Percentiles rank a stretch among this genome's conserved stretches.
Conservation (phyloP, 768 basidiomycete species). For the Suillus sp. region DNA sequence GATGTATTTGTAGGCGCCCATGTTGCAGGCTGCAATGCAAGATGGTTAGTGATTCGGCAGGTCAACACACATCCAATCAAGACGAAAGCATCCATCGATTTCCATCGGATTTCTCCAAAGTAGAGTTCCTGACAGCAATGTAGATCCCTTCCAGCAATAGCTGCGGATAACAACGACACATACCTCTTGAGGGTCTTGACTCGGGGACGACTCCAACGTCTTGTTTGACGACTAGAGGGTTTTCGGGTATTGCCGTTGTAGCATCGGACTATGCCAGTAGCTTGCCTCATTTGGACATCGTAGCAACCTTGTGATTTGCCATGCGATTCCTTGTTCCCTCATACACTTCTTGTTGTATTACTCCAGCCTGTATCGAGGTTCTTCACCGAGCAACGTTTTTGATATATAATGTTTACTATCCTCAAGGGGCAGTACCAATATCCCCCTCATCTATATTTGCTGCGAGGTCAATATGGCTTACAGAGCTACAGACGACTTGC, state of each 20-base stretch:
- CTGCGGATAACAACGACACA: conserved; percentile 14
- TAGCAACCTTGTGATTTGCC: not conserved
- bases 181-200: conserved; percentile 33
- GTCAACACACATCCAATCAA: conserved; percentile 18
- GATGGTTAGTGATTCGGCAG: conserved; percentile 21
- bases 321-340: conserved; percentile 3
- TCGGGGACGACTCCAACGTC: conserved; percentile 12
- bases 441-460: not conserved
- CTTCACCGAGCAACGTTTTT: not conserved
- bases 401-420: conserved; percentile 3
- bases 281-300: conserved; percentile 1
- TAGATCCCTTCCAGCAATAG: conserved; percentile 3
- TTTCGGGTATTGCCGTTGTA: conserved; percentile 29
- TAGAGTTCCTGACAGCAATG: not conserved
- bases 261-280: conserved; percentile 16
- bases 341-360: not conserved
- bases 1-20: conserved; percentile 97
- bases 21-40: conserved; percentile 49
- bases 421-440: not conserved
- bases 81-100: conserved; percentile 13
- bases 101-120: conserved; percentile 2
- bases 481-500: conserved; percentile 36
- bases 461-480: conserved; percentile 24
- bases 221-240: conserved; percentile 4
- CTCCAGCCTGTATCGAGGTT: not conserved